Conservation (phyloP, 2,329 filamentous ascomycete species). For the Aquanectria penicillioides region DNA sequence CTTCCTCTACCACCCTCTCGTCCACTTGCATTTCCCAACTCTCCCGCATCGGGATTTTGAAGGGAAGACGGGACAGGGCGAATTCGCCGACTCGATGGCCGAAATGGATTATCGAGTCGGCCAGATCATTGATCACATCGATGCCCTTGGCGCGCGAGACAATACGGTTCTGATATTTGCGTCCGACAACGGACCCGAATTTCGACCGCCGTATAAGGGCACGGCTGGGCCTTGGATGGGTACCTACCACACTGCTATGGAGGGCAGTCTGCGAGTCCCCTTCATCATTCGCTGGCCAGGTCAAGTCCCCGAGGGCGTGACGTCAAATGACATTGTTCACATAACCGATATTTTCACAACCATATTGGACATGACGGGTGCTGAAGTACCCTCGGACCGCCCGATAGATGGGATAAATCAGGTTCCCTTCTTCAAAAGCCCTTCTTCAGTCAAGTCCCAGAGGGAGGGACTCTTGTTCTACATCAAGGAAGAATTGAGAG, state of each 20-base stretch:
- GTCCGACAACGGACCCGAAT: conserved; percentile 49
- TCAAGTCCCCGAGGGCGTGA: conserved; percentile 36
- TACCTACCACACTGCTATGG: conserved; percentile 50
- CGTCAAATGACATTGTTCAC: conserved; percentile 46
- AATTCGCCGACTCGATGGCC: conserved; percentile 47
- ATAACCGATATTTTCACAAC: conserved; percentile 47
- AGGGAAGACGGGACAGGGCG: conserved; percentile 42
- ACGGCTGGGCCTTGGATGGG: conserved; percentile 48
- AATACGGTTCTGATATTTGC: conserved; percentile 49
- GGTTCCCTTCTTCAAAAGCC: conserved; percentile 39
- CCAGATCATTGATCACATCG: conserved; percentile 45
- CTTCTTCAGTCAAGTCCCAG: conserved; percentile 22
- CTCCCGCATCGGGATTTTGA: conserved; percentile 44
- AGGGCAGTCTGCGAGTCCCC: conserved; percentile 47
- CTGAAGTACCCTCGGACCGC: conserved; percentile 36
- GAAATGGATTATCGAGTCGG: conserved; percentile 48
- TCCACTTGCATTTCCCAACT: conserved; percentile 48
- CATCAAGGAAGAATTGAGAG: conserved; percentile 47
- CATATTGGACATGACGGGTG: conserved; percentile 39
- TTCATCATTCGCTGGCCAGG: conserved; percentile 49
- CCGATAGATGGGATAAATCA: conserved; percentile 47
- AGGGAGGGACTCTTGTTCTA: conserved; percentile 46
- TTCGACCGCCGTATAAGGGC: conserved; percentile 43
- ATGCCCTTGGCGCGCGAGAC: conserved; percentile 38
- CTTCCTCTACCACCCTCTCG: conserved; percentile 47